These are phyloP conservation scores for Starmerella potacharoeniae DNA, from an alignment of 805 yeast genomes.

Conservation along the genomic window DNA sequence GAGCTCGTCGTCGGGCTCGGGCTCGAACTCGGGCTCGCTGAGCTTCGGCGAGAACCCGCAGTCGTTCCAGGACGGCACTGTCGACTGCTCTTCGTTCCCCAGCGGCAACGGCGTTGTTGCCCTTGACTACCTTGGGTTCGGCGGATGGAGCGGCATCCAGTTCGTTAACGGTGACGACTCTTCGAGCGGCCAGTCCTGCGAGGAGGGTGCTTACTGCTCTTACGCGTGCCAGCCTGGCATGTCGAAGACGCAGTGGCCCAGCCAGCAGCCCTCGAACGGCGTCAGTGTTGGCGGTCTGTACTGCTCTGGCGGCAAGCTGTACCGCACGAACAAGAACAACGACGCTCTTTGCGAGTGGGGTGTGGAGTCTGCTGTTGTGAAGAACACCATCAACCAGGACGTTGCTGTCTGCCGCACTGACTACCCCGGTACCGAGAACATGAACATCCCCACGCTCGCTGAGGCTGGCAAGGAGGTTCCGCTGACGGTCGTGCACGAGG, in stretches of 20 bases:
- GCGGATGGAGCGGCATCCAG: constrained; percentile 76
- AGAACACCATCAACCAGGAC: constrained; percentile 46
- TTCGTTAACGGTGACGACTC: constrained; percentile 43
- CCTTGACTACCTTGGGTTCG: constrained; percentile 58
- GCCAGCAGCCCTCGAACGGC: constrained; percentile 75
- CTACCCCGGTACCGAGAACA: constrained; percentile 98
- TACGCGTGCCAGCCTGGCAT: constrained; percentile 98
- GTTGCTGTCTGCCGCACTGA: constrained; percentile 96
- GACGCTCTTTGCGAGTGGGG: constrained; percentile 85
- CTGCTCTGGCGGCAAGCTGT: constrained; percentile 74
- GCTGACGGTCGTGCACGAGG: constrained; percentile 70
- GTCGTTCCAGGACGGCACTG: constrained; percentile 60
- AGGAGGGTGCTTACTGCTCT: constrained; percentile 89
- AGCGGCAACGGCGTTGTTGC: constrained; percentile 74
- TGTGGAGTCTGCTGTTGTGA: constrained; percentile 53
- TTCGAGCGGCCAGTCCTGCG: constrained; percentile 53
- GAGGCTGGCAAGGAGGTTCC: constrained; percentile 53
- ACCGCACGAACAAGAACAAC: constrained; percentile 61
- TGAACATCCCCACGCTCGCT: constrained; percentile 87
- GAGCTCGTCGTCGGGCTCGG: constrained; percentile 27
- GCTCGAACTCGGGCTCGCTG: constrained; percentile 34
- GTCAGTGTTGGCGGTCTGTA: constrained; percentile 86
- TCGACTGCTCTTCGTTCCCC: constrained; percentile 61
- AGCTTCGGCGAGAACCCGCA: constrained; percentile 45
- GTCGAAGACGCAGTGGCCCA: constrained; percentile 98